Base-by-base conservation (phyloP, 2,329 filamentous ascomycete species). In the Colletotrichum scovillei region DNA sequence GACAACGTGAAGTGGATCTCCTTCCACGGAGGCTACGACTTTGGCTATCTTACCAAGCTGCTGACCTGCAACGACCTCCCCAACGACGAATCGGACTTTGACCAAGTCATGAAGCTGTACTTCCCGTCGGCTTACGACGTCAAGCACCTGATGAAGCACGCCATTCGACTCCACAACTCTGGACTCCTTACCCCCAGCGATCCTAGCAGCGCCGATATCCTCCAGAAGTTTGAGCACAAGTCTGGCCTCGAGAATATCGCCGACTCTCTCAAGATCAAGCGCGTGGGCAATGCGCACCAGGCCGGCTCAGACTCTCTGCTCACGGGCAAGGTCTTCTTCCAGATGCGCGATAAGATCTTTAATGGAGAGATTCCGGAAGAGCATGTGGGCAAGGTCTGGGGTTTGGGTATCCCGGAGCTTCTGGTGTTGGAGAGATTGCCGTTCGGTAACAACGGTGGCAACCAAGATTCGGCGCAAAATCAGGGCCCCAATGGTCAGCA, bases 21-120 rank as follows among this genome's bases (percentile, higher is more conserved):
- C 4, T 98, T 98, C 84, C 97, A 99, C 82, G 97, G 95, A 32
- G 97, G 96, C 74, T 99, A 99, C 84, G 97, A 99, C 85, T 98
- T 99, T 83, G 97, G 95, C 62, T 98, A 98, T 80, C 88, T 99
- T 59, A 95, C 97, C 80, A 99, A 99, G 85, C 92, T 98, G 71
- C 92, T 99, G 81, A 92, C 94, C 70, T 94, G 94, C 83, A 90
- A 92, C 76, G 91, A 93, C 57, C 88, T 99, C 8, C 97, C 97
- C 0, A 94, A 95, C 77, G 95, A 97, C 77, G 97, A 98, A 81
- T 89, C 92, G 63, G 92, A 97, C 75, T 99, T 98, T 82, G 94
- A 97, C 80, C 90, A 92, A 78, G 90, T 96, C 60, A 94, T 98
- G 84, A 94, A 94, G 80, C 92, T 94, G 59, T 98, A 96, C 87